Evolutionary conservation across 164 flowering plant genomes (phyloP), one percentile per base, ranked within the genome.

Genomic region (Protea cynaroides): DNA sequence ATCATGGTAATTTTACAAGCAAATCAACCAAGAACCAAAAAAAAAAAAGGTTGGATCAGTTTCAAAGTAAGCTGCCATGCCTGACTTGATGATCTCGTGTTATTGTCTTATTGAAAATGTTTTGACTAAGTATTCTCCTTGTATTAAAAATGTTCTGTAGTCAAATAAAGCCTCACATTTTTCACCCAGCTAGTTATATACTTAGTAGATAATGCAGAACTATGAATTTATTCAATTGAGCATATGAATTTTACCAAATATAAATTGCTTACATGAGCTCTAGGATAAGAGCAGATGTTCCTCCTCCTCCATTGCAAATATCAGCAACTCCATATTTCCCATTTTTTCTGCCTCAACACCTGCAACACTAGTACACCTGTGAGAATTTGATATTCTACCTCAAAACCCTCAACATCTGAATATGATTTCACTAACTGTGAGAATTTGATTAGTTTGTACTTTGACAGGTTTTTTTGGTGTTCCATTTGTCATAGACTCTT

Each of bases 221-320:
- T 14, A 46, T 14, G 50, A 46, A 46, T 17, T 46, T 2, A 10
- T 14, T 46, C 3, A 46, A 46, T 14, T 14, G 14, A 14, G 50
- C 17, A 46, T 46, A 5, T 46, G 17, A 46, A 46, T 14, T 17
- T 46, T 46, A 46, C 50, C 50, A 10, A 46, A 14, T 46, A 14
- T 46, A 46, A 46, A 5, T 9, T 13, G 50, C 86, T 85, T 81
- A 89, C 83, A 86, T 75, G 74, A 80, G 86, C 79, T 89, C 87
- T 61, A 89, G 70, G 61, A 89, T 93, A 24, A 89, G 82, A 7
- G 96, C 86, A 59, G 93, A 89, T 66, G 96, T 93, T 40, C 93
- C 96, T 59, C 93, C 96, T 60, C 96, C 96, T 2, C 96, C 96
- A 69, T 89, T 89, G 78, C 96, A 89, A 40, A 87, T 75, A 38